Percentiles rank a stretch among this genome's conserved stretches.
Evolutionary conservation across 202 grass and related monocot species (phyloP).

Genomic region (Bolboschoenoplectus hybrid): DNA sequence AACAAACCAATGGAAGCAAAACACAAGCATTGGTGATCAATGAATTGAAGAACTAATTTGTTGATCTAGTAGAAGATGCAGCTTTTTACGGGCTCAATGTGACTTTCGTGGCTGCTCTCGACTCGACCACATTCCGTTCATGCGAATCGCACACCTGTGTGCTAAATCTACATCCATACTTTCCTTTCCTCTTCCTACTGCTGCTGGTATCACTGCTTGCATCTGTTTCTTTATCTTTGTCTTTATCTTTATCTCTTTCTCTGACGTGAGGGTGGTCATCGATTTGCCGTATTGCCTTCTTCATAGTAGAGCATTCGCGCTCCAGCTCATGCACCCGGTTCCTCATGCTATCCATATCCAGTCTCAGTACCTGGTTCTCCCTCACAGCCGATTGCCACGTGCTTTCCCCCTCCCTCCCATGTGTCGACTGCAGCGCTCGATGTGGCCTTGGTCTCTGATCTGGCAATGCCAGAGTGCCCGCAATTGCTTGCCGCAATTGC

Average conservation of each 20-base stretch:
- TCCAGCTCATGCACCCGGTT: constrained; percentile 73
- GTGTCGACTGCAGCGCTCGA: neutral
- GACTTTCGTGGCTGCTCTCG: constrained; percentile 50
- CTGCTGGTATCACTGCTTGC: neutral
- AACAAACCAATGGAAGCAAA: neutral
- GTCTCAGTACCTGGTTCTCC: constrained; percentile 68
- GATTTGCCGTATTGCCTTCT: constrained; percentile 67
- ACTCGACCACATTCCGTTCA: constrained; percentile 69
- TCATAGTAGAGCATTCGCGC: constrained; percentile 85
- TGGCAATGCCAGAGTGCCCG: constrained; percentile 52
- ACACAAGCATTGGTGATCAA: neutral
- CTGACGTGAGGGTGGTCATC: constrained; percentile 37
- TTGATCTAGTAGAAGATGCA: neutral
- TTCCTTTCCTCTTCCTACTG: constrained; percentile 47
- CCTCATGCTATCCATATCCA: constrained; percentile 90
- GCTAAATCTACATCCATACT: constrained; percentile 79
- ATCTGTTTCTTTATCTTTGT: constrained; percentile 2
- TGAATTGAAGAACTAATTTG: neutral
- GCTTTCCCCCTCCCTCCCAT: constrained; percentile 13
- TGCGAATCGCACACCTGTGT: constrained; percentile 92
- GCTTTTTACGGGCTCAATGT: constrained; percentile 61
- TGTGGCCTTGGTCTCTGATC: constrained; percentile 5
- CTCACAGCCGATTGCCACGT: constrained; percentile 53
- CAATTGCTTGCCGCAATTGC: constrained; percentile 74
- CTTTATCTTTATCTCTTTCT: constrained; percentile 29